phyloP scores from a whole-genome alignment of 768 basidiomycete genomes.

The Gyrodon lividus region DNA sequence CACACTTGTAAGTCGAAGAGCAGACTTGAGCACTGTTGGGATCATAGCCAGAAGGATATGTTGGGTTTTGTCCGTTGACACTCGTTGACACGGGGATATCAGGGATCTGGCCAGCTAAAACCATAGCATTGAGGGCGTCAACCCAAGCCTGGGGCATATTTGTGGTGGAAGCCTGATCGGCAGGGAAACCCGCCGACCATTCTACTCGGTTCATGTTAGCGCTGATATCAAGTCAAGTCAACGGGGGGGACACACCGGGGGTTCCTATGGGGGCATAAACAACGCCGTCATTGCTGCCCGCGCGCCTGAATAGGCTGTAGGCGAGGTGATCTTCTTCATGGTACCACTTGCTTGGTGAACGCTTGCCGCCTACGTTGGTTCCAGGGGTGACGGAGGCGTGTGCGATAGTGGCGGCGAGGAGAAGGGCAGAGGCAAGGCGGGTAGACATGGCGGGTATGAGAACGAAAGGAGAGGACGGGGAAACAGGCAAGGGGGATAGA shows the following conservation, averaged over 20 bases:
- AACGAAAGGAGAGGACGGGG: slow-evolving; percentile 42
- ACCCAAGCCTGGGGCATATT: slow-evolving; percentile 68
- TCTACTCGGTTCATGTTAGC: slow-evolving; percentile 34
- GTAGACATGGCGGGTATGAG: slow-evolving; percentile 25
- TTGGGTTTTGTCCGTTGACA: slow-evolving; percentile 30
- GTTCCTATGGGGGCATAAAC: slow-evolving; percentile 59
- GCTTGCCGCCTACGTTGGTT: too few species aligned
- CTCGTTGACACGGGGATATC: slow-evolving; percentile 52
- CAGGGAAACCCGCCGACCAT: slow-evolving; percentile 66
- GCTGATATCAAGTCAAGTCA: neutral
- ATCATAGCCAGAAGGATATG: slow-evolving; percentile 39
- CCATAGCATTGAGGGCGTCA: slow-evolving; percentile 65
- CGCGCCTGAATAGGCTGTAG: slow-evolving; percentile 62
- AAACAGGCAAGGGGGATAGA: slow-evolving; percentile 12
- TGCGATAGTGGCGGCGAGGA: slow-evolving; percentile 25
- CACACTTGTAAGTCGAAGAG: slow-evolving; percentile 74
- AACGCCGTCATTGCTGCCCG: slow-evolving; percentile 40
- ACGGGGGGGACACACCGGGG: slow-evolving; percentile 40
- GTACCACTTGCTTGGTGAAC: slow-evolving; percentile 50
- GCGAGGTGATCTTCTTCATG: slow-evolving; percentile 60
- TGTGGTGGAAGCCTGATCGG: slow-evolving; percentile 44
- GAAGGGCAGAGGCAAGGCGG: slow-evolving; percentile 22
- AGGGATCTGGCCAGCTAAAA: slow-evolving; percentile 71
- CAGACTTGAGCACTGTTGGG: slow-evolving; percentile 58
- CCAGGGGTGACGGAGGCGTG: slow-evolving; percentile 19